Evolutionary conservation across 2,329 filamentous ascomycete genomes (phyloP).

Genomic region (Hortaea werneckii): DNA sequence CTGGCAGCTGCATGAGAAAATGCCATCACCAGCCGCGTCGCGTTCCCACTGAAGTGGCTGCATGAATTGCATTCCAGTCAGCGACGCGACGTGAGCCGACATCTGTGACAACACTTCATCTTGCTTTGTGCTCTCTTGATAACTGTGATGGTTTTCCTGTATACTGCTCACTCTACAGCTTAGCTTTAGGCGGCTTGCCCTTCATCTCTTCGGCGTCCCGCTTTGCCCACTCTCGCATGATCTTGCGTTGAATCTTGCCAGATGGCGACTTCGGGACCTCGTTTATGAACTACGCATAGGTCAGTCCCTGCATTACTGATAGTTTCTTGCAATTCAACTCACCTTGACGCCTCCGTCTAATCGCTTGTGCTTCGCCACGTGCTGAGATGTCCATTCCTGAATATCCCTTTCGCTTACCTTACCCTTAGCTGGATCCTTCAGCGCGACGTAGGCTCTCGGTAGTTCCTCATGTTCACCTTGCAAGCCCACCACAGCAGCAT

Average conservation of each 20-base stretch:
- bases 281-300: slow-evolving; percentile 12
- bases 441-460: slow-evolving; percentile 25
- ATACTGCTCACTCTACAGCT: slow-evolving; percentile 9
- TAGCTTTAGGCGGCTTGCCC: slow-evolving; percentile 11
- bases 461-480: slow-evolving; percentile 21
- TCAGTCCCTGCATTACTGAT: neutral
- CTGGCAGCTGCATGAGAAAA: neutral
- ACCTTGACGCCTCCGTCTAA: slow-evolving; percentile 21
- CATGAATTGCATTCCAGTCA: slow-evolving; percentile 12
- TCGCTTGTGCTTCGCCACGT: slow-evolving; percentile 29
- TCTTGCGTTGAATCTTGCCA: slow-evolving; percentile 26
- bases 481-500: slow-evolving; percentile 19
- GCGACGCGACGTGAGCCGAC: neutral
- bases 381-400: slow-evolving; percentile 20
- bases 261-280: slow-evolving; percentile 25
- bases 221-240: slow-evolving; percentile 21
- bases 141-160: neutral
- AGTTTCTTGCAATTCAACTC: neutral
- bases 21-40: slow-evolving; percentile 10
- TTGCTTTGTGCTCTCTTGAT: neutral
- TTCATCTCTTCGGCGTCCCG: slow-evolving; percentile 2
- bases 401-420: slow-evolving; percentile 23
- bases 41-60: slow-evolving; percentile 8
- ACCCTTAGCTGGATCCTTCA: slow-evolving; percentile 20
- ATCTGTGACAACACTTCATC: neutral